Evolutionary conservation across 495 filamentous ascomycete species (phyloP).

Genomic region (Aspergillus leporis): DNA sequence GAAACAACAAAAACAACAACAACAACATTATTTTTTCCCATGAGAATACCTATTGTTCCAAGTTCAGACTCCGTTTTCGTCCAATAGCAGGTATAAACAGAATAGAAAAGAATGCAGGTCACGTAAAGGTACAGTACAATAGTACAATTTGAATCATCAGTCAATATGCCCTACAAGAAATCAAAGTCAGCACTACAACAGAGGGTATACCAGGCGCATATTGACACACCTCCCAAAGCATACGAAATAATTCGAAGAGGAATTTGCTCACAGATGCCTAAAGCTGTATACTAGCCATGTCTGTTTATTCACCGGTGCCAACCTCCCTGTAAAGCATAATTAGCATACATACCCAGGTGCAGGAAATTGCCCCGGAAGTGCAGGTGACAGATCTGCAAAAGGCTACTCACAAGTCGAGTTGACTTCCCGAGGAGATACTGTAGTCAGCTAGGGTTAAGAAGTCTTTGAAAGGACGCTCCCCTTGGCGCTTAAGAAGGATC

Average conservation of each 20-base stretch:
- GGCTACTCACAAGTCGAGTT: slow-evolving; percentile 70
- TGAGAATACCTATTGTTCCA: slow-evolving; percentile 46
- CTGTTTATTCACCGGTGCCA: slow-evolving; percentile 71
- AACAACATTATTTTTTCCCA: slow-evolving; percentile 45
- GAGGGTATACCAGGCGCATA: not conserved
- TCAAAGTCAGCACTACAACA: not conserved
- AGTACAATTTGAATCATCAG: not conserved
- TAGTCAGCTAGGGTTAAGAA: slow-evolving; percentile 84
- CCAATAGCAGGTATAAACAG: slow-evolving; percentile 1
- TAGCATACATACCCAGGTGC: slow-evolving; percentile 18
- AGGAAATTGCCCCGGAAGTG: too few species aligned
- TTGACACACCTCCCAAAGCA: not conserved
- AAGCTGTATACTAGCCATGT: not conserved
- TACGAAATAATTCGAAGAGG: not conserved
- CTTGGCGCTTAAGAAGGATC: slow-evolving; percentile 88
- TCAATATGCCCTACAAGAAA: not conserved
- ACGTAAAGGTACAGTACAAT: slow-evolving; percentile 17
- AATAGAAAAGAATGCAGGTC: slow-evolving; percentile 3
- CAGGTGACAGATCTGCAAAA: slow-evolving; percentile 5
- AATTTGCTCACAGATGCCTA: not conserved
- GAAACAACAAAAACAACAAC: slow-evolving; percentile 36
- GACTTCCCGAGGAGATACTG: slow-evolving; percentile 80
- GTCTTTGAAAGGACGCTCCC: slow-evolving; percentile 90
- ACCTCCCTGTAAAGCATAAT: slow-evolving; percentile 52
- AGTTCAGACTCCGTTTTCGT: slow-evolving; percentile 33